Conservation (phyloP, 768 basidiomycete genomes). For the Phaeolepiota aurea region DNA sequence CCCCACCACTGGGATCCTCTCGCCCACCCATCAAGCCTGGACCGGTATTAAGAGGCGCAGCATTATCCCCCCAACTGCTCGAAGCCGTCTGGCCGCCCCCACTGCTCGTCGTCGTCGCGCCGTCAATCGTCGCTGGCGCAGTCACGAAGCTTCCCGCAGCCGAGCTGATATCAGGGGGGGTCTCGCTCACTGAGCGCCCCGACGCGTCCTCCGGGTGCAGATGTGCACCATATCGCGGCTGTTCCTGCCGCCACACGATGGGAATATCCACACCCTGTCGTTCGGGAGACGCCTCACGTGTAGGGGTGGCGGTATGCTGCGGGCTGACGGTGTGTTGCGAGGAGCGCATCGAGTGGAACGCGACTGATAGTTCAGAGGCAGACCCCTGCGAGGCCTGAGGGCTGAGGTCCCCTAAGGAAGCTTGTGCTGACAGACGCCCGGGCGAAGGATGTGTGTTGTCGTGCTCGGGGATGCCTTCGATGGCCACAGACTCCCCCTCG, state of each 20-base stretch:
- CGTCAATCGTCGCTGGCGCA: slow-evolving; percentile 49
- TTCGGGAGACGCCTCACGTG: slow-evolving; percentile 1
- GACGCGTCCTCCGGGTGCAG: neutral
- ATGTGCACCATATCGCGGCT: neutral
- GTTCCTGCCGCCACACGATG: slow-evolving; percentile 2
- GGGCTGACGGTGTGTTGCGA: slow-evolving; percentile 14
- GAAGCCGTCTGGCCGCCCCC: slow-evolving; percentile 30
- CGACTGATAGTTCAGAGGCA: slow-evolving; percentile 7
- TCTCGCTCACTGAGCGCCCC: slow-evolving; percentile 17
- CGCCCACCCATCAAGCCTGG: slow-evolving; percentile 5
- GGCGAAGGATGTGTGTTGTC: neutral
- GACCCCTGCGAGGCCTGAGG: slow-evolving; percentile 8
- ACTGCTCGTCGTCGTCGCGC: slow-evolving; percentile 43
- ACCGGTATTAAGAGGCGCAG: slow-evolving; percentile 3
- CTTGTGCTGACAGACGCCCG: neutral
- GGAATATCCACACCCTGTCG: neutral
- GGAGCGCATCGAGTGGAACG: slow-evolving; percentile 12
- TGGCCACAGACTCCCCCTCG: slow-evolving; percentile 5
- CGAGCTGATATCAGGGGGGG: slow-evolving; percentile 58
- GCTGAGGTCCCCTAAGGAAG: slow-evolving; percentile 4
- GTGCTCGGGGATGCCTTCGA: neutral
- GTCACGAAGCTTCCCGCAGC: slow-evolving; percentile 66
- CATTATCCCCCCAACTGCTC: slow-evolving; percentile 29
- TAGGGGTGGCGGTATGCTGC: neutral
- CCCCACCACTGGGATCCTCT: slow-evolving; percentile 12